Percentiles rank a stretch among this genome's conserved stretches.
phyloP scores from a whole-genome alignment of 805 yeast species.

The Starmerella potacharoeniae region DNA sequence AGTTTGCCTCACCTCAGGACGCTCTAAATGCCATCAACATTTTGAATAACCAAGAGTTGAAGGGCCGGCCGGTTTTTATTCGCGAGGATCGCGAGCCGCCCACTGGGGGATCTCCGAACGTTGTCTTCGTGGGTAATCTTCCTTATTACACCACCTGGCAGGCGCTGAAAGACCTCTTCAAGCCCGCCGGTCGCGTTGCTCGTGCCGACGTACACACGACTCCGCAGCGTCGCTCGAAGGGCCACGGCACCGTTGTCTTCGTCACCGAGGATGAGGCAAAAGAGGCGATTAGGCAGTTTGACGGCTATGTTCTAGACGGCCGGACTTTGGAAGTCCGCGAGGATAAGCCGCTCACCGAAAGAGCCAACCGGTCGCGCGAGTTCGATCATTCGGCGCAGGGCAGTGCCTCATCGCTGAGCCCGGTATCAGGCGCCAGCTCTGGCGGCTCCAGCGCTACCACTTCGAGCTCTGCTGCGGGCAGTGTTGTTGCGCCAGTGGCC shows the following conservation, averaged over 20 bases:
- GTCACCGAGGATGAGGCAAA: conserved; percentile 55
- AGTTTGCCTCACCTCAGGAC: conserved; percentile 52
- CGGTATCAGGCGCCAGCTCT: background rate
- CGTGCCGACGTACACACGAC: conserved; percentile 70
- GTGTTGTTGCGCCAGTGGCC: background rate
- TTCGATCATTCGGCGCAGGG: background rate
- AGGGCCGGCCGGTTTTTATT: conserved; percentile 73
- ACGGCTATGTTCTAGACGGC: conserved; percentile 64
- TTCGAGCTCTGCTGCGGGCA: background rate
- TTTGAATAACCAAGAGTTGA: conserved; percentile 57
- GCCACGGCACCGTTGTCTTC: conserved; percentile 73
- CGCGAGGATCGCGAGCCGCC: conserved; percentile 79
- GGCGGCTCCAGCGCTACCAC: background rate
- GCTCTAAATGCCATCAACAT: conserved; percentile 60
- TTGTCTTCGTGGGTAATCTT: conserved; percentile 63
- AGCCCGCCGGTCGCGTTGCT: conserved; percentile 61
- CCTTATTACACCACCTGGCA: conserved; percentile 80
- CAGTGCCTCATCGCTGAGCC: conserved; percentile 24
- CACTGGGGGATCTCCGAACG: conserved; percentile 16
- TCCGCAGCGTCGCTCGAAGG: conserved; percentile 65
- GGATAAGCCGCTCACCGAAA: conserved; percentile 37
- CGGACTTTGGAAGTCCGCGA: conserved; percentile 69
- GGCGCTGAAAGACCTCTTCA: conserved; percentile 72
- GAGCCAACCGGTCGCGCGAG: background rate
- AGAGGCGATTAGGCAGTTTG: conserved; percentile 55